These are phyloP conservation scores for Trichosanthes cucumerina DNA, from an alignment of 306 rosid genomes.

Conservation along the genomic window DNA sequence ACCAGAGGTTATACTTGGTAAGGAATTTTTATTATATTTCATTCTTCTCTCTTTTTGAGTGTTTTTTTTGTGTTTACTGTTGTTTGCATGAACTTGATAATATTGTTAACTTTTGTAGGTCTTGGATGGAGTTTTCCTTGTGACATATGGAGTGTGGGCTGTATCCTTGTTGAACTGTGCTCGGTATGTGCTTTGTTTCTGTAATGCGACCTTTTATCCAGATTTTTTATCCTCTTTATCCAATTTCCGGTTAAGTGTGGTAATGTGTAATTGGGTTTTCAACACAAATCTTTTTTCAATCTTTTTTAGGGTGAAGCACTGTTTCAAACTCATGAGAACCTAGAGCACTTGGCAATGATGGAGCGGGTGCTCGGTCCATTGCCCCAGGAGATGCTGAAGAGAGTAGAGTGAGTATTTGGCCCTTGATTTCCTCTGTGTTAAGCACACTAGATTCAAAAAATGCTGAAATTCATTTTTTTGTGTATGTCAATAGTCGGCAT, in stretches of 20 bases:
- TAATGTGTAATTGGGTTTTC: not conserved
- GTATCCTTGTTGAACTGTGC: slow-evolving; percentile 90
- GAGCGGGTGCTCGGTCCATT: slow-evolving; percentile 77
- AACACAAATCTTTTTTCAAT: not conserved
- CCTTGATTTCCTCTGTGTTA: no score
- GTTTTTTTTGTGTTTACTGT: not conserved
- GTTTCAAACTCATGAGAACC: slow-evolving; percentile 92
- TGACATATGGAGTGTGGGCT: slow-evolving; percentile 94
- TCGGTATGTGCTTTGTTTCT: slow-evolving; percentile 30
- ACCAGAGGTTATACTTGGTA: slow-evolving; percentile 95
- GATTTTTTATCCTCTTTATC: not conserved
- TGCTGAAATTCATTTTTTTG: not conserved
- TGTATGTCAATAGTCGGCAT: slow-evolving; percentile 45
- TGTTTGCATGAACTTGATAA: not conserved
- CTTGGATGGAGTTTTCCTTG: slow-evolving; percentile 95
- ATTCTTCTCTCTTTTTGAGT: not conserved
- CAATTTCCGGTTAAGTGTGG: not conserved
- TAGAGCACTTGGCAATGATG: slow-evolving; percentile 98
- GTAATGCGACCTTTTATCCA: not conserved
- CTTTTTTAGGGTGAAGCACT: slow-evolving; percentile 91
- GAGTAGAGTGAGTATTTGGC: slow-evolving; percentile 45
- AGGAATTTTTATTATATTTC: not conserved
- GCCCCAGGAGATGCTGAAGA: slow-evolving; percentile 60
- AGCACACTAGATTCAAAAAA: no score
- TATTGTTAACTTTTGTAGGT: slow-evolving; percentile 24